phyloP scores from a whole-genome alignment of 352 stramenopile species.

The Nothophytophthora sp. region DNA sequence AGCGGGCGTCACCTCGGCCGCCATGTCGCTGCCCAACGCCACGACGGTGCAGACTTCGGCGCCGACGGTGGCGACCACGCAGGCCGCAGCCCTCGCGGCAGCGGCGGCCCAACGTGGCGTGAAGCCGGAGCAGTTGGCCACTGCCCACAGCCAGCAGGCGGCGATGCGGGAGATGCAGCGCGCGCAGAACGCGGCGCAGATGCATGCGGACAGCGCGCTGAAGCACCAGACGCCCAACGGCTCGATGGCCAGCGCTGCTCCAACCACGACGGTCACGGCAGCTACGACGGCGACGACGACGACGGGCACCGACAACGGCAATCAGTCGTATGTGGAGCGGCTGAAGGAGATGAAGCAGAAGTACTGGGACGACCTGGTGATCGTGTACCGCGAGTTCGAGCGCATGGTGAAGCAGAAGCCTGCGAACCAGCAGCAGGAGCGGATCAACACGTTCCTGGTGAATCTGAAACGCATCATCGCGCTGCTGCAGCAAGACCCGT shows the following conservation, averaged over 20 bases:
- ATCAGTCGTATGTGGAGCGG: conserved; percentile 64
- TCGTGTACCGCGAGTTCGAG: conserved; percentile 86
- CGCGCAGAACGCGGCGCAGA: conserved; percentile 51
- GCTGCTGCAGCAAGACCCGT: conserved; percentile 76
- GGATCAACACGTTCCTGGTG: conserved; percentile 80
- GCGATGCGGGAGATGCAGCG: conserved; percentile 65
- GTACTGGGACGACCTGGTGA: conserved; percentile 83
- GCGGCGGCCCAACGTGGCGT: conserved; percentile 37
- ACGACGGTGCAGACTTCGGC: conserved; percentile 39
- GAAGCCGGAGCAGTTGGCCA: conserved; percentile 57
- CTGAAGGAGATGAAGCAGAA: conserved; percentile 79
- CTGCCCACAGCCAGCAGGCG: conserved; percentile 64
- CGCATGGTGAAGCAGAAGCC: conserved; percentile 86
- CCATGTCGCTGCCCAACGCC: conserved; percentile 39
- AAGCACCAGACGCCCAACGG: conserved; percentile 34
- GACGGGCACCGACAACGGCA: conserved; percentile 21
- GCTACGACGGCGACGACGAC: conserved; percentile 4
- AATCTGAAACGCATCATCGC: conserved; percentile 84
- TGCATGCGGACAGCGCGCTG: conserved; percentile 38
- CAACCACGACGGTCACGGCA: conserved; percentile 18
- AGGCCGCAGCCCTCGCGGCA: conserved; percentile 21
- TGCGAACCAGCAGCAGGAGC: conserved; percentile 75
- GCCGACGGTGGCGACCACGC: conserved; percentile 31
- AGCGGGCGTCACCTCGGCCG: conserved; percentile 23
- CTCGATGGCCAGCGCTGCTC: conserved; percentile 4